Conservation (phyloP, 1,284 basidiomycete species). For the Stereum hirsutum region DNA sequence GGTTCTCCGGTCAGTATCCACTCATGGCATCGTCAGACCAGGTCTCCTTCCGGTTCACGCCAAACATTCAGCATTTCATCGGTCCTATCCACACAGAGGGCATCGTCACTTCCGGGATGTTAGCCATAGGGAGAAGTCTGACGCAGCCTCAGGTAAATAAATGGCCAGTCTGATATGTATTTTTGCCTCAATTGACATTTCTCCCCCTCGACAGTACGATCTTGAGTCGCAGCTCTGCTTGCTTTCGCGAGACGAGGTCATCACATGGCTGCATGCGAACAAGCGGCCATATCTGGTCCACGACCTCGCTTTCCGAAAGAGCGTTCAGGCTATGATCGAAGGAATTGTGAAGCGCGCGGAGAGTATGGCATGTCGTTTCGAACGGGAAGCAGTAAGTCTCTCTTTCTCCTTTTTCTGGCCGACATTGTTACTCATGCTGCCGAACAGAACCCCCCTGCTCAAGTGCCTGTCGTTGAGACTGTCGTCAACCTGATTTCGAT, state of each 20-base stretch:
- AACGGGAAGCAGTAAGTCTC: slow-evolving; percentile 63
- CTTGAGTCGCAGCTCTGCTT: slow-evolving; percentile 84
- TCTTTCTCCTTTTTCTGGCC: neutral
- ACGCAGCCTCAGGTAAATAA: slow-evolving; percentile 83
- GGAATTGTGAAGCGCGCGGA: slow-evolving; percentile 82
- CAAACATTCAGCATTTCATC: slow-evolving; percentile 93
- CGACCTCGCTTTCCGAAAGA: slow-evolving; percentile 58
- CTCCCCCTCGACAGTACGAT: slow-evolving; percentile 51
- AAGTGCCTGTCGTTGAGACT: slow-evolving; percentile 64
- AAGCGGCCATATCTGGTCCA: slow-evolving; percentile 36
- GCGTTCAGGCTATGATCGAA: slow-evolving; percentile 70
- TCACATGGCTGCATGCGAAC: slow-evolving; percentile 56
- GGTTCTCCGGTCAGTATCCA: slow-evolving; percentile 39
- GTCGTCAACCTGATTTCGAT: slow-evolving; percentile 78
- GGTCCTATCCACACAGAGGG: slow-evolving; percentile 90
- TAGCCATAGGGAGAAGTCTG: slow-evolving; percentile 86
- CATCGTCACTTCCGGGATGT: slow-evolving; percentile 76
- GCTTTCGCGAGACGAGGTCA: slow-evolving; percentile 91
- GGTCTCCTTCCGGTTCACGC: slow-evolving; percentile 95
- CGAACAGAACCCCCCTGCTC: slow-evolving; percentile 1
- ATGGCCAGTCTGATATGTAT: neutral
- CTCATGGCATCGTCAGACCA: slow-evolving; percentile 75
- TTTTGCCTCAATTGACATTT: slow-evolving; percentile 1
- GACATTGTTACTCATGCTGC: slow-evolving; percentile 2
- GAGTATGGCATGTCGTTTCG: slow-evolving; percentile 76